A percentile compares a stretch with the other conserved stretches of the same genome.
Evolutionary conservation across 2,329 filamentous ascomycete species (phyloP).

Genomic region (Pseudocercospora eumusae): DNA sequence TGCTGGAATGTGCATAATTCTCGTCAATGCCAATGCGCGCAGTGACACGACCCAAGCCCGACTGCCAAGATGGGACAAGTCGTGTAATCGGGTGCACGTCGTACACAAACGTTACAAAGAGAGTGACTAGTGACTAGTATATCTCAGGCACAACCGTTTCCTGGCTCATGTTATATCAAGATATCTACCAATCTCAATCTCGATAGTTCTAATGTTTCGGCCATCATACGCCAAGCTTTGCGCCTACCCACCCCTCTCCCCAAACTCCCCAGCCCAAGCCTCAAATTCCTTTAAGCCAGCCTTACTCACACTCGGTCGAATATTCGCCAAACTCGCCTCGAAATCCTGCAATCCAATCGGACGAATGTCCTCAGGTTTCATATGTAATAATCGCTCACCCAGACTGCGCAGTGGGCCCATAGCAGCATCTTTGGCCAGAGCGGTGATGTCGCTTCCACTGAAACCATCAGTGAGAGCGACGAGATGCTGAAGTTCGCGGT

Average conservation of each 20-base stretch:
- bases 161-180: too few relatives aligned
- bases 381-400: constrained; percentile 84
- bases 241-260: constrained; percentile 88
- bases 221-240: neutral
- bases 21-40: constrained; percentile 6
- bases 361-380: constrained; percentile 91
- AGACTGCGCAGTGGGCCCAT: constrained; percentile 93
- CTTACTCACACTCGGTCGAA: constrained; percentile 85
- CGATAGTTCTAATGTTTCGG: neutral
- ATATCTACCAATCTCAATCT: neutral
- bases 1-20: constrained; percentile 8
- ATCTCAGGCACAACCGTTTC: too few relatives aligned
- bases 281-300: constrained; percentile 85
- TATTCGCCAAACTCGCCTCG: constrained; percentile 75
- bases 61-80: neutral
- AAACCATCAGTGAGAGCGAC: constrained; percentile 90
- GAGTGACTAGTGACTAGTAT: too few relatives aligned
- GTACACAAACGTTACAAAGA: neutral
- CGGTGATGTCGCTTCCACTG: constrained; percentile 94
- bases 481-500: constrained; percentile 70
- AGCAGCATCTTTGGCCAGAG: constrained; percentile 92
- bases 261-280: constrained; percentile 91
- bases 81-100: too few relatives aligned
- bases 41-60: constrained; percentile 3
- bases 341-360: constrained; percentile 85